Conservation (phyloP, 306 rosid species). For the Glycine soja region DNA sequence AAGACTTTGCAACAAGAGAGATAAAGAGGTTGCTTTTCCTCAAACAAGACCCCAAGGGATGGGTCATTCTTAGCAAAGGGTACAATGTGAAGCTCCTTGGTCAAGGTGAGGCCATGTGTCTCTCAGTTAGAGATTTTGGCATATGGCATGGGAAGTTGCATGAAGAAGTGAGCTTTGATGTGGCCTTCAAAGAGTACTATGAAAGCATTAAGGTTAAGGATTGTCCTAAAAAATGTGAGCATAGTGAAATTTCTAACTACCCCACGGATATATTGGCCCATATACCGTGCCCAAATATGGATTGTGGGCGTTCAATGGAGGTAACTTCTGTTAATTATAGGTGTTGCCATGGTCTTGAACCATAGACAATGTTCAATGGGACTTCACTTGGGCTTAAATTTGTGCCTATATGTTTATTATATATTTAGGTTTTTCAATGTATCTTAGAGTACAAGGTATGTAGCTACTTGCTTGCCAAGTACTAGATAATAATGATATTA, state of each 20-base stretch:
- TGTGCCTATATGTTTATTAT: background rate
- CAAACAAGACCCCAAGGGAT: constrained; percentile 40
- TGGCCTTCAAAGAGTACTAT: constrained; percentile 40
- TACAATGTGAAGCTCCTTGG: constrained; percentile 47
- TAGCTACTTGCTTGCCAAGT: constrained; percentile 17
- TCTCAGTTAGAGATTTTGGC: background rate
- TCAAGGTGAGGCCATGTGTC: constrained; percentile 36
- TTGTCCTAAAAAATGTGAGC: constrained; percentile 12
- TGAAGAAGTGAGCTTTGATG: constrained; percentile 44
- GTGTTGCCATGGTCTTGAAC: constrained; percentile 47
- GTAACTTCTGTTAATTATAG: constrained; percentile 40
- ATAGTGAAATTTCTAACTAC: constrained; percentile 28
- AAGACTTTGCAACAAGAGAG: constrained; percentile 37
- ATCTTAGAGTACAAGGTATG: background rate
- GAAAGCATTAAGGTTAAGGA: constrained; percentile 2
- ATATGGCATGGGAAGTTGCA: background rate
- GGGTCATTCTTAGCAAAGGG: constrained; percentile 50
- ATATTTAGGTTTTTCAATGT: background rate
- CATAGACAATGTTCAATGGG: background rate
- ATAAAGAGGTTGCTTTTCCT: constrained; percentile 42
- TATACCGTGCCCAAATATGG: constrained; percentile 28
- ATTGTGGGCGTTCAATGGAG: constrained; percentile 45
- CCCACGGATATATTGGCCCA: constrained; percentile 24
- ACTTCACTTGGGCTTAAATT: background rate
- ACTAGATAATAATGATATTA: background rate